Evolutionary conservation across 164 flowering plant species (phyloP), one percentile per base, ranked within the genome.

Genomic region (Taxillus chinensis): DNA sequence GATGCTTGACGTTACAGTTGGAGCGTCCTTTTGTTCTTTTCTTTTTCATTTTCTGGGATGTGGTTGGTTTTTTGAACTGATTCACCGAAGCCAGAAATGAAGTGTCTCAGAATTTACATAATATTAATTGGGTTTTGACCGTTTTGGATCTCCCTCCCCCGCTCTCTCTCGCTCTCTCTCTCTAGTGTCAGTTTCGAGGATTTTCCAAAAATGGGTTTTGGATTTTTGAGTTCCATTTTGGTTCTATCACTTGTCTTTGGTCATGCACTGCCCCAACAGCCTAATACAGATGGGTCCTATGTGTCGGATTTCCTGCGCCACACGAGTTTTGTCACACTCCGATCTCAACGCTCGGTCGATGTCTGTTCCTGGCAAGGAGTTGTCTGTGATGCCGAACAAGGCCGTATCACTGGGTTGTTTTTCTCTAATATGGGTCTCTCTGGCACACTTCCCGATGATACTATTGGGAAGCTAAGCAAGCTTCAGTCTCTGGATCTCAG

Each of bases 401-500:
- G 62, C 49, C 41, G 71, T 75, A 83, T 83, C 37, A 57, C 71
- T 57, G 74, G 68, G 59, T 68, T 90, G 10, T 68, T 65, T 8
- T 77, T 67, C 63, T 77, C 92, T 67, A 77, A 83, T 39, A 57
- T 78, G 57, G 85, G 84, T 48, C 80, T 90, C n/a, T 80, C 88
- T 70, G 97, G 97, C 64, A 14, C 68, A 0, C 79, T 90, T 61
- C 97, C 97, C 50, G 97, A 90, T 8, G 81, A 68, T 74, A 85
- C 97, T 72, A 79, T 90, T 72, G 97, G 92, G 10, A 90, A 88
- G 70, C 85, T 90, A 46, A 65, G 49, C 70, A 80, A 81, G 71
- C 86, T 90, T 60, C 77, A 80, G 55, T 52, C 66, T 70, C 71
- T 90, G 80, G 93, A 91, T 77, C 91, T 91, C n/a, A 91, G 93